phyloP scores from a whole-genome alignment of 768 basidiomycete genomes.

The Tulasnella sp. region DNA sequence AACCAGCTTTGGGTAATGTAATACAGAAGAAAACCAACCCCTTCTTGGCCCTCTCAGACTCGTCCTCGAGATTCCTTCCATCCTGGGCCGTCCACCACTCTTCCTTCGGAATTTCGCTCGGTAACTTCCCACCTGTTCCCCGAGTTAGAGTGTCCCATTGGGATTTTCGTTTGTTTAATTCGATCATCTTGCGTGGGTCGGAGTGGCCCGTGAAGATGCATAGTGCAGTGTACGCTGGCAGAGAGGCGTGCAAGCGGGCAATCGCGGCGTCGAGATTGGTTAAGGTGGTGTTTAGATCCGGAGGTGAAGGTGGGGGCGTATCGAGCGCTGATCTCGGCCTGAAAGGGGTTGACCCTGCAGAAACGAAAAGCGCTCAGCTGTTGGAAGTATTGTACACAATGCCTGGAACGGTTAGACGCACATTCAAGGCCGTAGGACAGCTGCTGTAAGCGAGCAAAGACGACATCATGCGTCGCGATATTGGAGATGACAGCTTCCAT shows the following conservation, averaged over 20 bases:
- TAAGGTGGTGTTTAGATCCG: conserved; percentile 38
- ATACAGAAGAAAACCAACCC: conserved; percentile 76
- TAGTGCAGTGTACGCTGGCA: conserved; percentile 77
- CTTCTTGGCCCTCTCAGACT: conserved; percentile 70
- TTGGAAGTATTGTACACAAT: too few species aligned
- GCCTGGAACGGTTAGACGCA: conserved; percentile 41
- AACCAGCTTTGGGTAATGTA: conserved; percentile 29
- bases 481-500: too few species aligned
- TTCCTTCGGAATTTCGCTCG: conserved; percentile 47
- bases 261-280: conserved; percentile 59
- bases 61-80: conserved; percentile 72
- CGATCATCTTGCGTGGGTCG: conserved; percentile 77
- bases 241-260: conserved; percentile 53
- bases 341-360: conserved; percentile 1
- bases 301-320: conserved; percentile 33
- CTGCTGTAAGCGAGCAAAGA: conserved; percentile 78
- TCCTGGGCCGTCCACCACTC: conserved; percentile 73
- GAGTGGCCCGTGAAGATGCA: conserved; percentile 85
- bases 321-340: not conserved
- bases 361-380: not conserved
- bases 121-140: conserved; percentile 49
- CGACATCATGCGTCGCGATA: conserved; percentile 65
- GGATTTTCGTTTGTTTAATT: conserved; percentile 62
- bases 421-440: conserved; percentile 80
- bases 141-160: conserved; percentile 53